A percentile compares a stretch with the other conserved stretches of the same genome.
These are phyloP conservation scores for Trichoderma sp. DNA, from an alignment of 2,329 filamentous ascomycete species.

Conservation along the genomic window DNA sequence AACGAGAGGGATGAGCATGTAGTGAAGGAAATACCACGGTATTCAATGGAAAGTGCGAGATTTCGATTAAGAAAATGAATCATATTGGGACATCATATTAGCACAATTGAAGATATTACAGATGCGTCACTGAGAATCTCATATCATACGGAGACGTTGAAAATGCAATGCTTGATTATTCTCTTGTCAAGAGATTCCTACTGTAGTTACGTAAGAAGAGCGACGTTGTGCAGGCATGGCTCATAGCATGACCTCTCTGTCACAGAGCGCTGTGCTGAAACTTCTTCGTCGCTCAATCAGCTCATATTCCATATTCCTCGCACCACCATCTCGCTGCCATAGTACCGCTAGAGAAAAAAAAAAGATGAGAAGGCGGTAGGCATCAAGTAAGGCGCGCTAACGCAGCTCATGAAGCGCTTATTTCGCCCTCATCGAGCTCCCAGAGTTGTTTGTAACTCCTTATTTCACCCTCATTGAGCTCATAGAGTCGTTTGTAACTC, in stretches of 20 bases:
- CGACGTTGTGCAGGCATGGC: conserved; percentile 4
- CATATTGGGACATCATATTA: neutral
- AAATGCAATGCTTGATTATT: conserved; percentile 20
- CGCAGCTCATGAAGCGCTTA: conserved; percentile 26
- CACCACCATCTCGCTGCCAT: neutral
- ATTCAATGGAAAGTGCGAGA: neutral
- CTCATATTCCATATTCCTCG: neutral
- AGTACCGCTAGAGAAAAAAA: neutral
- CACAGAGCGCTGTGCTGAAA: neutral
- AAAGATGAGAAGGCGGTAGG: neutral
- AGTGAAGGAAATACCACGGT: neutral
- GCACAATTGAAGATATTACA: neutral
- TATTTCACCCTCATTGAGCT: conserved; percentile 45
- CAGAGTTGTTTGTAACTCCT: conserved; percentile 51
- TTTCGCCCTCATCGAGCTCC: conserved; percentile 43
- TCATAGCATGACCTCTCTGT: neutral
- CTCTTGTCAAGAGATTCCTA: conserved; percentile 9
- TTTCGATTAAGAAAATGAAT: neutral
- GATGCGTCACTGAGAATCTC: neutral
- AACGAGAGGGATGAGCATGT: neutral
- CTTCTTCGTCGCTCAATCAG: conserved; percentile 12
- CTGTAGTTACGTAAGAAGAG: conserved; percentile 13
- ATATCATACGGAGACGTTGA: neutral
- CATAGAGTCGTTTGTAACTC: conserved; percentile 53
- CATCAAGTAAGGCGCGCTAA: neutral